Percentiles rank a stretch among this genome's conserved stretches.
These are phyloP conservation scores for Yamadazyma trypodendri DNA, from an alignment of 1,139 yeast species.

Conservation along the genomic window DNA sequence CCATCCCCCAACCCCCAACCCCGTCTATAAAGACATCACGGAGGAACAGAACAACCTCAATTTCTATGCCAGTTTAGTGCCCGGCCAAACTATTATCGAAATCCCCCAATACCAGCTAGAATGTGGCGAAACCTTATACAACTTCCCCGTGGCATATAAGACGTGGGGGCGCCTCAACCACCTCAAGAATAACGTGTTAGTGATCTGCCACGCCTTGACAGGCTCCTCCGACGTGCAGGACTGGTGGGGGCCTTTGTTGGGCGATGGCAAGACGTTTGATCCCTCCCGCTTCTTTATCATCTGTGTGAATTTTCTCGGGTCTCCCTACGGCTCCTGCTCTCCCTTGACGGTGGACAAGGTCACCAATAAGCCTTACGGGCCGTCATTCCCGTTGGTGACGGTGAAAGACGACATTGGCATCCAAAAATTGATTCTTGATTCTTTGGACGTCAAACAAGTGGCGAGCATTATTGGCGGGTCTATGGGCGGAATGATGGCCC, in stretches of 20 bases:
- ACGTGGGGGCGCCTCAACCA: slow-evolving; percentile 87
- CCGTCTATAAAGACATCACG: slow-evolving; percentile 35
- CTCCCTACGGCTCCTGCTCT: slow-evolving; percentile 95
- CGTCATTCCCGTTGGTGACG: slow-evolving; percentile 90
- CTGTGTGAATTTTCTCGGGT: slow-evolving; percentile 87
- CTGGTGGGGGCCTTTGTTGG: slow-evolving; percentile 98
- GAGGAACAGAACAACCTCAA: slow-evolving; percentile 52
- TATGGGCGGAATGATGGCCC: slow-evolving; percentile 98
- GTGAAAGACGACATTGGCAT: slow-evolving; percentile 85
- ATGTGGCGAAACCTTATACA: slow-evolving; percentile 69
- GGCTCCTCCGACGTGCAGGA: slow-evolving; percentile 95
- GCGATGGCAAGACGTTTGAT: slow-evolving; percentile 85
- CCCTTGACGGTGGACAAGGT: slow-evolving; percentile 77
- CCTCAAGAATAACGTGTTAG: slow-evolving; percentile 67
- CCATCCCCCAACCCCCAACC: too few species aligned
- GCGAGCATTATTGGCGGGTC: slow-evolving; percentile 95
- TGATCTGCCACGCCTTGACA: slow-evolving; percentile 92
- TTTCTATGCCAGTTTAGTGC: slow-evolving; percentile 70
- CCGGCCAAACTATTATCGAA: slow-evolving; percentile 77
- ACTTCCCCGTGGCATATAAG: slow-evolving; percentile 92
- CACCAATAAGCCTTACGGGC: slow-evolving; percentile 81
- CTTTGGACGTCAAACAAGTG: slow-evolving; percentile 68
- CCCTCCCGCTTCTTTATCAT: slow-evolving; percentile 82
- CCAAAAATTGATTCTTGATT: slow-evolving; percentile 73
- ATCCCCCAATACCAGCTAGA: slow-evolving; percentile 78